These are phyloP conservation scores for Pisolithus albus DNA, from an alignment of 768 basidiomycete species.

Conservation along the genomic window DNA sequence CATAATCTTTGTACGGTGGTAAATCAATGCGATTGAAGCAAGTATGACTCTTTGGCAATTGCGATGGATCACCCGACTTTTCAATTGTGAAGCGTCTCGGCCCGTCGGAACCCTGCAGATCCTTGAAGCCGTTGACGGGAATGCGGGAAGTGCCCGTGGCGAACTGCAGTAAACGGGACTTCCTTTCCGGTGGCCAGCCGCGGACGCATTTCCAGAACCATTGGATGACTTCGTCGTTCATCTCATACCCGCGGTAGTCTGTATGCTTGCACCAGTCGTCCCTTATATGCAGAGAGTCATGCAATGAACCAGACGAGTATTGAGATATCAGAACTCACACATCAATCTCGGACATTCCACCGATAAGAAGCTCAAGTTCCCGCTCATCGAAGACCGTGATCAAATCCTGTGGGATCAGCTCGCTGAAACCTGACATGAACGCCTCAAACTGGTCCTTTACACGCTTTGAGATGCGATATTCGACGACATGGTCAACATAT, in stretches of 20 bases:
- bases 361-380: slow-evolving; percentile 93
- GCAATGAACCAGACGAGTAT: neutral
- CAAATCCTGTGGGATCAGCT: slow-evolving; percentile 95
- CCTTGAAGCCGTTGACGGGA: slow-evolving; percentile 98
- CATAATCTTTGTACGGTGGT: slow-evolving; percentile 96
- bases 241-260: slow-evolving; percentile 94
- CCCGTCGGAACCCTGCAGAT: slow-evolving; percentile 95
- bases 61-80: slow-evolving; percentile 94
- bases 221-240: slow-evolving; percentile 93
- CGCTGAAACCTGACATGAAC: slow-evolving; percentile 99
- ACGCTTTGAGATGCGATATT: slow-evolving; percentile 94
- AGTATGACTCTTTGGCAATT: slow-evolving; percentile 92
- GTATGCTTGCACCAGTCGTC: slow-evolving; percentile 99
- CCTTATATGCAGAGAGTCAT: slow-evolving; percentile 28
- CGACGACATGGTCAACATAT: slow-evolving; percentile 89
- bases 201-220: slow-evolving; percentile 99
- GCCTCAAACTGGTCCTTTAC: slow-evolving; percentile 99
- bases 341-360: slow-evolving; percentile 99
- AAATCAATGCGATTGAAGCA: slow-evolving; percentile 97
- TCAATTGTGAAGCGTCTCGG: slow-evolving; percentile 97
- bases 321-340: slow-evolving; percentile 53
- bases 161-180: slow-evolving; percentile 92
- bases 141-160: slow-evolving; percentile 96
- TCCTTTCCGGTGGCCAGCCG: slow-evolving; percentile 96
- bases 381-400: slow-evolving; percentile 99